phyloP scores from a whole-genome alignment of 257 asterid genomes.

The Paulownia fortunei region DNA sequence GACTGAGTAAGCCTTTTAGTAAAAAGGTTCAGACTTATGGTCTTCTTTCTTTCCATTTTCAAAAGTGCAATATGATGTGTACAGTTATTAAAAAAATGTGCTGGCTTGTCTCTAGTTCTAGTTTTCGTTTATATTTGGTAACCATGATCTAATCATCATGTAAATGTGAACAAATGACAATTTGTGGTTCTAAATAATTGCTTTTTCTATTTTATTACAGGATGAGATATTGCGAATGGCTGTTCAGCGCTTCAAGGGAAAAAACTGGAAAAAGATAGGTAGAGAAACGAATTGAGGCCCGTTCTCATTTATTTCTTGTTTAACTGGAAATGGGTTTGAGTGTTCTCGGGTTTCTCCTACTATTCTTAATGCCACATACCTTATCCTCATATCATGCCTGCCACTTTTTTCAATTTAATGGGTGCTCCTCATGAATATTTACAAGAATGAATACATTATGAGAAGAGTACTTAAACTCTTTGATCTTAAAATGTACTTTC shows the following conservation, averaged over 20 bases:
- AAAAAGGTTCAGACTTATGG: conserved; percentile 9
- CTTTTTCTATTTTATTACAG: conserved; percentile 51
- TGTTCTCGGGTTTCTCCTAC: conserved; percentile 18
- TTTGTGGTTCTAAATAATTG: conserved; percentile 17
- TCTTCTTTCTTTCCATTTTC: not conserved
- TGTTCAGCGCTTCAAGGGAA: conserved; percentile 89
- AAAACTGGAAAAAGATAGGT: conserved; percentile 98
- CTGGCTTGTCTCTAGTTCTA: conserved; percentile 12
- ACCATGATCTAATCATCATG: not conserved
- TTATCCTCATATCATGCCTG: not conserved
- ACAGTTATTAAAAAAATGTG: not conserved
- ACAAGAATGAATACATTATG: not conserved
- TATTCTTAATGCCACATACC: conserved; percentile 19
- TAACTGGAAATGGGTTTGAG: conserved; percentile 27
- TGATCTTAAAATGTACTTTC: not conserved
- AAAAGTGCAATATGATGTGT: conserved; percentile 6
- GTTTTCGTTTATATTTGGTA: conserved; percentile 1
- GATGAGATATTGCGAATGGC: conserved; percentile 85
- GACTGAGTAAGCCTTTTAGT: not conserved
- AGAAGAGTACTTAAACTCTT: conserved; percentile 3
- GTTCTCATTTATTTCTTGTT: conserved; percentile 2
- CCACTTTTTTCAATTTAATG: conserved; percentile 28
- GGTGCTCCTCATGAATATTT: conserved; percentile 17
- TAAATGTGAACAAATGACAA: conserved; percentile 2
- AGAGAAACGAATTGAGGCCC: conserved; percentile 40